phyloP scores from a whole-genome alignment of 345 rosid genomes.

The Salix suchowensis region DNA sequence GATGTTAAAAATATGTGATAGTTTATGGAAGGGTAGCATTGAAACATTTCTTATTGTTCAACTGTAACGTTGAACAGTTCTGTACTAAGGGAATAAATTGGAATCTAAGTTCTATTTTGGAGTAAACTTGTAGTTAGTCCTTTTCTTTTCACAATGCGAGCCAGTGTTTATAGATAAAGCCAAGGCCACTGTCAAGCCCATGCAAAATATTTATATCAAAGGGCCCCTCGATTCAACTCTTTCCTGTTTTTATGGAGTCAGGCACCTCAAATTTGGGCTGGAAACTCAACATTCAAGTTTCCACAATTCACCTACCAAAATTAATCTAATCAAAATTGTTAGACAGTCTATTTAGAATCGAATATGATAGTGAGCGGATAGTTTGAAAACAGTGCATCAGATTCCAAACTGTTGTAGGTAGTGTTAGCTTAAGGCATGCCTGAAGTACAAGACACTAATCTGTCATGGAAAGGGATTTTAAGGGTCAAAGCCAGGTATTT shows the following conservation, averaged over 20 bases:
- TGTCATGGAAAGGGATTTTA: background rate
- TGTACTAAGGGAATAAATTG: background rate
- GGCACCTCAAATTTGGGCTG: background rate
- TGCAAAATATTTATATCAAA: background rate
- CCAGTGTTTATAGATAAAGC: background rate
- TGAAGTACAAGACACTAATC: background rate
- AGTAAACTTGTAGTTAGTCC: background rate
- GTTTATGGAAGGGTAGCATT: background rate
- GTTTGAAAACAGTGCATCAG: background rate
- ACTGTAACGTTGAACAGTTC: no score
- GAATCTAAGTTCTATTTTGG: background rate
- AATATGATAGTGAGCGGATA: background rate
- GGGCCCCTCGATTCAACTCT: background rate
- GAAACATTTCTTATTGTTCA: background rate
- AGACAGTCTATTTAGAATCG: background rate
- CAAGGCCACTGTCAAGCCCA: background rate
- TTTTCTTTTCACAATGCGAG: background rate
- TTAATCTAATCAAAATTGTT: background rate
- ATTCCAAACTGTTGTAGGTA: background rate
- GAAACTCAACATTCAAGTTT: background rate
- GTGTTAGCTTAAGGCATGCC: background rate
- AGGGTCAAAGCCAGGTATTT: background rate
- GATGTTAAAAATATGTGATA: background rate
- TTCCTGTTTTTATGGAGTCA: background rate
- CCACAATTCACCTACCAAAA: background rate